phyloP scores from a whole-genome alignment of 169 alveolate species.

The Cyclospora cayetanensis region DNA sequence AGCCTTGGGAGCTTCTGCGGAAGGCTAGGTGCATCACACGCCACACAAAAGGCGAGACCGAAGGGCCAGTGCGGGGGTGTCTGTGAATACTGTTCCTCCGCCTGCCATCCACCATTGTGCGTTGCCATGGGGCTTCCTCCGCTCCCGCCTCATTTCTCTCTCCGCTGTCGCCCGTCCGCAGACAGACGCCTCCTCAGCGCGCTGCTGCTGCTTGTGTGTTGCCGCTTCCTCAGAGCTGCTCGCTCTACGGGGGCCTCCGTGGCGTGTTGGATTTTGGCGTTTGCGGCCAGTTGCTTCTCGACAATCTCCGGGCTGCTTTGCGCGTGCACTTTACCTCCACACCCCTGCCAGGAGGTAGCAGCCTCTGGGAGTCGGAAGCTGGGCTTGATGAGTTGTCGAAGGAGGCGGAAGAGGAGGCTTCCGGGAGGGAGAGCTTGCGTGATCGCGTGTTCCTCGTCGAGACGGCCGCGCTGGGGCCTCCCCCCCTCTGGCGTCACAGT shows the following conservation, averaged over 20 bases:
- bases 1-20: too few relatives aligned
- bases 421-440: neutral
- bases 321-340: neutral
- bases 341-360: neutral
- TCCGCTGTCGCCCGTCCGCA: neutral
- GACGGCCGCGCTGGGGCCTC: conserved; percentile 14
- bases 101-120: too few relatives aligned
- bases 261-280: conserved; percentile 33
- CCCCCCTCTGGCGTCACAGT: conserved; percentile 1
- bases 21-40: too few relatives aligned
- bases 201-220: neutral
- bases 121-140: too few relatives aligned
- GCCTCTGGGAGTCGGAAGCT: neutral
- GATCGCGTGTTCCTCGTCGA: neutral
- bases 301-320: conserved; percentile 8
- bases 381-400: neutral
- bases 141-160: too few relatives aligned
- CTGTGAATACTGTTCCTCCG: too few relatives aligned
- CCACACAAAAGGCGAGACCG: too few relatives aligned
- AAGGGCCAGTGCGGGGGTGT: too few relatives aligned
- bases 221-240: neutral
- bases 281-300: neutral
- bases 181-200: neutral
- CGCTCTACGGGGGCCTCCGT: conserved; percentile 16
- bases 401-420: neutral